These are phyloP conservation scores for Raddia distichophylla DNA, from an alignment of 176 grass and related monocot species.

Conservation along the genomic window DNA sequence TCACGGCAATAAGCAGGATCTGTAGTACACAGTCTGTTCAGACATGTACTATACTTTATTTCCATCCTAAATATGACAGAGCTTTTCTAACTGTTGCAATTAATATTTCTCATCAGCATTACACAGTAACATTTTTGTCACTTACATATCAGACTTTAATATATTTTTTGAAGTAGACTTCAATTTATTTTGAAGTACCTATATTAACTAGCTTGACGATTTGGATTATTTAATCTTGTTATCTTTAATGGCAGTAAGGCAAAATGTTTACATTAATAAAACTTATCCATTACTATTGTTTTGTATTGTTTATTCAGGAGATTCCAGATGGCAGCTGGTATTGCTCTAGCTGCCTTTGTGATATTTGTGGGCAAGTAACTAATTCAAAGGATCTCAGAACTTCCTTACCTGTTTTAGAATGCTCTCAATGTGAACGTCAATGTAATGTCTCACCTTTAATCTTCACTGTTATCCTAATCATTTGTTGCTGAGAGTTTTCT, in stretches of 20 bases:
- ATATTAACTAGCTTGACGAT: not conserved
- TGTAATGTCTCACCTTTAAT: conserved; percentile 56
- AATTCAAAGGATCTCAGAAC: conserved; percentile 53
- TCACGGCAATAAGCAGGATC: not conserved
- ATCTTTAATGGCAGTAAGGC: conserved; percentile 31
- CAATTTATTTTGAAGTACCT: conserved; percentile 1
- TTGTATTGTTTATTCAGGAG: conserved; percentile 59
- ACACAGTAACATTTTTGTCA: not conserved
- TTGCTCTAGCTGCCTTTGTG: conserved; percentile 77
- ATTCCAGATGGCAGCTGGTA: conserved; percentile 94
- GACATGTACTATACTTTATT: conserved; percentile 3
- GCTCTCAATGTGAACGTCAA: conserved; percentile 73
- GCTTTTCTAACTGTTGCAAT: not conserved
- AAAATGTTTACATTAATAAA: conserved; percentile 25
- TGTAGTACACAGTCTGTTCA: conserved; percentile 20
- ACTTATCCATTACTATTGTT: not conserved
- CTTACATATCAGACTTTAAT: not conserved
- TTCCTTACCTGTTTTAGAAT: conserved; percentile 61
- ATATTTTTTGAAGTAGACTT: not conserved
- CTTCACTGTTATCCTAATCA: conserved; percentile 28
- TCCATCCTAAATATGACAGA: conserved; percentile 12
- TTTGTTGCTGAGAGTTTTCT: conserved; percentile 1
- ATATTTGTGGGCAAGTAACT: conserved; percentile 64
- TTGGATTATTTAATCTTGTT: not conserved
- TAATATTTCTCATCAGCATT: conserved; percentile 24